A percentile compares a stretch with the other conserved stretches of the same genome.
These are phyloP conservation scores for Fusarium piperis DNA, from an alignment of 2,329 filamentous ascomycete genomes.

Conservation along the genomic window DNA sequence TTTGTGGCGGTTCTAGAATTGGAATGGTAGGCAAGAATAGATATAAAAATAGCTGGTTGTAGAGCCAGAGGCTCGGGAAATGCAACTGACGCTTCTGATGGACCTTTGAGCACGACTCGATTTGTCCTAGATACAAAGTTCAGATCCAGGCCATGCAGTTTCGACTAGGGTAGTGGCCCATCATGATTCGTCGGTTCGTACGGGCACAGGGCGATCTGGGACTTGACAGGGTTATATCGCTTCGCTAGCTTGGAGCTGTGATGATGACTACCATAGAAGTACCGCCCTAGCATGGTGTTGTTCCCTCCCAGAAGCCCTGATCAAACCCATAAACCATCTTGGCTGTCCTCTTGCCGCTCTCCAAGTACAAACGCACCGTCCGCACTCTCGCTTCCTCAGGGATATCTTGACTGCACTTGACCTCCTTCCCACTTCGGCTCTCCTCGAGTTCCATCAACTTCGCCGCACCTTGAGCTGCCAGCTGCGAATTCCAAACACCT, in stretches of 20 bases:
- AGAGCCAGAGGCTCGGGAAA: neutral
- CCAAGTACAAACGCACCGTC: slow-evolving; percentile 9
- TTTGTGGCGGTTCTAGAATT: neutral
- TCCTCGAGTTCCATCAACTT: slow-evolving; percentile 26
- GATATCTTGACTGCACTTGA: slow-evolving; percentile 8
- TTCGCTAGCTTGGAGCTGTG: neutral
- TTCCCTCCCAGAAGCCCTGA: slow-evolving; percentile 5
- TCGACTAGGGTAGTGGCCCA: neutral
- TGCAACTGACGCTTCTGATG: neutral
- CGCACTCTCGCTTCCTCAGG: neutral
- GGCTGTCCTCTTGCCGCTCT: neutral
- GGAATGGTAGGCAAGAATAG: neutral
- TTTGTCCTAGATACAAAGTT: neutral
- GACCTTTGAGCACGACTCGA: fast-evolving
- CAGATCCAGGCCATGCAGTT: neutral
- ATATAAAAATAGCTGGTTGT: neutral
- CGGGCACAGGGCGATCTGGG: neutral
- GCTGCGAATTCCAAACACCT: slow-evolving; percentile 6
- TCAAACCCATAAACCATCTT: slow-evolving; percentile 22
- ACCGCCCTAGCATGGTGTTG: neutral
- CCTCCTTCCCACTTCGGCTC: neutral
- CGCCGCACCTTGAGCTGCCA: slow-evolving; percentile 11
- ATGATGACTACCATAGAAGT: neutral
- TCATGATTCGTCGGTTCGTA: neutral
- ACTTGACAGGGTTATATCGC: neutral